phyloP scores from a whole-genome alignment of 2,329 filamentous ascomycete species.

The Aureobasidium sp. region DNA sequence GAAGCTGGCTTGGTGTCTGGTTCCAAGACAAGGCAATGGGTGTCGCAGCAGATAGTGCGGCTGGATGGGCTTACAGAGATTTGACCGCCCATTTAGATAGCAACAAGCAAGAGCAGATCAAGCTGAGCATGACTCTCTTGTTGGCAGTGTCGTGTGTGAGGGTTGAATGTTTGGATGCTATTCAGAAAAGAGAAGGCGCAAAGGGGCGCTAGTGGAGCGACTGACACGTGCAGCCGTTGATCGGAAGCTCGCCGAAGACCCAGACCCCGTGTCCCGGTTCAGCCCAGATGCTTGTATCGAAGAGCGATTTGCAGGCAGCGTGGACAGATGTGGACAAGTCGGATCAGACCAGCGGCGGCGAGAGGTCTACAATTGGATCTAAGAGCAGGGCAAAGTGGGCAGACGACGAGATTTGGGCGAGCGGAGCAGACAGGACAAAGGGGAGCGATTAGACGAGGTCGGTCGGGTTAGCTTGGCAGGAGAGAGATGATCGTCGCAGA shows the following conservation, averaged over 20 bases:
- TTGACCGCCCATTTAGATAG: background rate
- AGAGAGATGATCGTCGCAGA: slow-evolving; percentile 1
- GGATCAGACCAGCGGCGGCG: background rate
- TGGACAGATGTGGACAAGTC: background rate
- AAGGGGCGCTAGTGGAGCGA: background rate
- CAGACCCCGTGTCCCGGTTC: background rate
- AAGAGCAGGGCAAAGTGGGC: background rate
- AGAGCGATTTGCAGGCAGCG: background rate
- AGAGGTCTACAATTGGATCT: background rate
- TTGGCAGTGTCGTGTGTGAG: background rate
- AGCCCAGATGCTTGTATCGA: background rate
- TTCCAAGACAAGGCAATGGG: background rate
- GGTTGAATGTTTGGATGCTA: background rate
- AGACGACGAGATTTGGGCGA: background rate
- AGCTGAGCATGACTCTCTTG: background rate
- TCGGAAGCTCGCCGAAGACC: background rate
- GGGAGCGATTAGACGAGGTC: slow-evolving; percentile 1
- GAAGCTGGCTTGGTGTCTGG: background rate
- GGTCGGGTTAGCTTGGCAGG: background rate
- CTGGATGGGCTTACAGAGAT: background rate
- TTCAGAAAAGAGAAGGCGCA: background rate
- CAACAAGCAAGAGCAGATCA: background rate
- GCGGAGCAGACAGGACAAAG: background rate
- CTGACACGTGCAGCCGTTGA: background rate
- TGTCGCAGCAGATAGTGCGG: background rate